Conservation (phyloP, 2,329 filamentous ascomycete species). For the Xylariaceae sp. region DNA sequence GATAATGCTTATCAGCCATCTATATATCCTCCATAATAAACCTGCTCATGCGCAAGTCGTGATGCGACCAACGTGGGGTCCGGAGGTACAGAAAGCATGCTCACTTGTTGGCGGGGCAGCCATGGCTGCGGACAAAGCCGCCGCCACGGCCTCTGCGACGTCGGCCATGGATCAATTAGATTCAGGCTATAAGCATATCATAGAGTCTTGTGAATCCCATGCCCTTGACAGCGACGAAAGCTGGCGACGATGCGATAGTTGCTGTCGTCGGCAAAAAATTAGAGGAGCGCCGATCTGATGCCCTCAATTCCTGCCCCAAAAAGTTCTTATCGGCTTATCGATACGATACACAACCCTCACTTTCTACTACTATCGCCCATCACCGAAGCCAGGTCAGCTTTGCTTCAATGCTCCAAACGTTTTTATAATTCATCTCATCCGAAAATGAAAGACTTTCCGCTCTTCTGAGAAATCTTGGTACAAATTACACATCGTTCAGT, state of each 20-base stretch:
- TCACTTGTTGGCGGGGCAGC: conserved; percentile 16
- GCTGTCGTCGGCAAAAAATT: conserved; percentile 21
- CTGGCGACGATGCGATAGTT: conserved; percentile 1
- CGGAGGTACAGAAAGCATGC: conserved; percentile 4
- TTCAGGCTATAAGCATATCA: conserved; percentile 5
- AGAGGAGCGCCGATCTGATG: conserved; percentile 22
- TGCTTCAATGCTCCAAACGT: too few species aligned
- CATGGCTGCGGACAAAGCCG: conserved; percentile 22
- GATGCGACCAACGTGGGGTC: conserved; percentile 11
- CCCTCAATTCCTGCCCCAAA: conserved; percentile 27
- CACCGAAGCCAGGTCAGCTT: too few species aligned
- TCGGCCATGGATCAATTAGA: conserved; percentile 22
- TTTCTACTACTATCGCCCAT: too few species aligned
- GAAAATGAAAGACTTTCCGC: too few species aligned
- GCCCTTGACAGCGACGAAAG: background rate
- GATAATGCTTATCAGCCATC: background rate
- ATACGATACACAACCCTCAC: conserved; percentile 24
- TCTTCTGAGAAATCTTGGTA: too few species aligned
- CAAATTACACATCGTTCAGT: too few species aligned
- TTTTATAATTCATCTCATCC: too few species aligned
- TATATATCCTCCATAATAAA: too few species aligned
- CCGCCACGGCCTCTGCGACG: conserved; percentile 26
- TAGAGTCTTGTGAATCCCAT: background rate
- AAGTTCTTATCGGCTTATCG: conserved; percentile 11
- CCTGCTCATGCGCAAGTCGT: background rate